These are phyloP conservation scores for Lactarius deliciosus DNA, from an alignment of 768 basidiomycete genomes.

Conservation along the genomic window DNA sequence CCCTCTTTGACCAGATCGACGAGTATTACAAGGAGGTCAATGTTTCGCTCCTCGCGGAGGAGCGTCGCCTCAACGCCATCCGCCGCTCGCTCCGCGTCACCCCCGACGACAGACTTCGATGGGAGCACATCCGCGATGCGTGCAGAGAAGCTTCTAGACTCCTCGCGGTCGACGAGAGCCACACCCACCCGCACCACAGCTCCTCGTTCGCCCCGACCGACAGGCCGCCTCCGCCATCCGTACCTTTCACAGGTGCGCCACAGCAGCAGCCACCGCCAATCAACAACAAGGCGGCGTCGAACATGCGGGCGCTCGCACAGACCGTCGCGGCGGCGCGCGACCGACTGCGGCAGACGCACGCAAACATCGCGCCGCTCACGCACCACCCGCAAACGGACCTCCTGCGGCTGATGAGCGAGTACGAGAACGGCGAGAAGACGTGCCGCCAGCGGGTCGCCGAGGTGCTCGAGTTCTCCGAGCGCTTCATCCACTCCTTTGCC, in stretches of 20 bases:
- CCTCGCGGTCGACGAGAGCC: background rate
- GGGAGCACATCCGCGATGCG: constrained; percentile 21
- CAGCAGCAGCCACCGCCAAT: background rate
- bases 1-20: constrained; percentile 19
- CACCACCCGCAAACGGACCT: constrained; percentile 9
- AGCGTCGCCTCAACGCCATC: constrained; percentile 12
- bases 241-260: background rate
- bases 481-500: constrained; percentile 12
- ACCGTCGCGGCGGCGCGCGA: background rate
- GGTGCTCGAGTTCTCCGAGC: constrained; percentile 17
- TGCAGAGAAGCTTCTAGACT: constrained; percentile 15
- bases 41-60: constrained; percentile 12
- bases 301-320: constrained; percentile 18
- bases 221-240: background rate
- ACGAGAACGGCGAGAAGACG: constrained; percentile 2
- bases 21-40: constrained; percentile 16
- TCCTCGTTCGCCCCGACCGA: background rate
- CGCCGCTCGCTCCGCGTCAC: constrained; percentile 17
- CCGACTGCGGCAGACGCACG: background rate
- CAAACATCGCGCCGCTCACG: constrained; percentile 5
- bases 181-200: background rate
- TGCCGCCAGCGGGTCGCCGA: constrained; percentile 10
- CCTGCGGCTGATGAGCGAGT: constrained; percentile 17
- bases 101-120: constrained; percentile 18
- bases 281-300: constrained; percentile 12